Conservation (phyloP, 805 yeast genomes). For the Ogataea paradorogensis region DNA sequence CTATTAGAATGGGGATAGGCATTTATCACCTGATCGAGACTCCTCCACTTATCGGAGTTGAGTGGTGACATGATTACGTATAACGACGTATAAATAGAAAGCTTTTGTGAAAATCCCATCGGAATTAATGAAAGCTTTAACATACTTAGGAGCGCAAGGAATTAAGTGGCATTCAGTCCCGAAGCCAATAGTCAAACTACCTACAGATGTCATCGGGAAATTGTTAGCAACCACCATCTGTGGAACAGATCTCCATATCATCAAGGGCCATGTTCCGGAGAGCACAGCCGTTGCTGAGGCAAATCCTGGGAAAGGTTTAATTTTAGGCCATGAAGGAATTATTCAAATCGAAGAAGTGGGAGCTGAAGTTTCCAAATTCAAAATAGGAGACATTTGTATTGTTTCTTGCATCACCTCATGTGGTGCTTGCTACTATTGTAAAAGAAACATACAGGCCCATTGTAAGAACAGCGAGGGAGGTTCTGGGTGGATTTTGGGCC, state of each 20-base stretch:
- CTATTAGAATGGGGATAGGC: too few species aligned
- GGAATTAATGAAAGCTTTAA: conserved; percentile 45
- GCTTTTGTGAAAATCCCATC: too few species aligned
- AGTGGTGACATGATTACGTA: too few species aligned
- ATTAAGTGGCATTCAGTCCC: conserved; percentile 38
- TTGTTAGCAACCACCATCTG: conserved; percentile 59
- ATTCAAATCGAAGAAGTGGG: conserved; percentile 54
- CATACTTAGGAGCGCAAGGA: conserved; percentile 43
- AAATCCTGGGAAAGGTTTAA: conserved; percentile 24
- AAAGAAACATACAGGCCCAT: conserved; percentile 56
- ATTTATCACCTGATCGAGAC: too few species aligned
- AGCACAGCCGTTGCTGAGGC: conserved; percentile 35
- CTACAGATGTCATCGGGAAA: conserved; percentile 57
- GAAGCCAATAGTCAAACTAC: conserved; percentile 42
- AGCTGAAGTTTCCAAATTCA: conserved; percentile 43
- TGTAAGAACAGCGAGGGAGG: conserved; percentile 40
- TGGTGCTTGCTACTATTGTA: conserved; percentile 55
- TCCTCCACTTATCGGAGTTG: too few species aligned
- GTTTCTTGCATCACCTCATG: conserved; percentile 68
- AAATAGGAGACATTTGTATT: conserved; percentile 56
- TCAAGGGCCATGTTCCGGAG: conserved; percentile 59
- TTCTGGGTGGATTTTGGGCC: conserved; percentile 54
- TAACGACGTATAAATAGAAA: too few species aligned
- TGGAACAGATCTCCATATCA: conserved; percentile 62
- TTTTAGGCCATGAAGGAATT: conserved; percentile 63